Evolutionary conservation across 164 flowering plant genomes (phyloP), one percentile per base, ranked within the genome.

Genomic region (Amborella trichopoda): DNA sequence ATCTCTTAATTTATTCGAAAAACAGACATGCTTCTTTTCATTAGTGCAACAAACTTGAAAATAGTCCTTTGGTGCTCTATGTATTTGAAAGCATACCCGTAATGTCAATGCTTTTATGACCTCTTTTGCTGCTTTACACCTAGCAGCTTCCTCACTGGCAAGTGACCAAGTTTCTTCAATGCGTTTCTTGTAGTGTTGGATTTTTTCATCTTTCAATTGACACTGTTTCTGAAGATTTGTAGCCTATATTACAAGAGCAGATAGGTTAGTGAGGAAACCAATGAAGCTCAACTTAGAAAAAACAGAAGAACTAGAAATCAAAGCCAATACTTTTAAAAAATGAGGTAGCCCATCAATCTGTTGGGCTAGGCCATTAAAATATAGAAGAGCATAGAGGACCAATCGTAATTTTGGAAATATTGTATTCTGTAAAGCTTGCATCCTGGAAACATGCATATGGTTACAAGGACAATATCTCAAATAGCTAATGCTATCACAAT

Each of bases 61-160:
- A 30, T 14, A 30, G 34, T 9, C 34, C 9, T 9, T 9, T 2
- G 20, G 18, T 48, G 56, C 9, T 51, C 6, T 18, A 8, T 16
- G 16, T 38, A 22, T 28, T 12, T 17, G 19, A 14, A 24, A 25
- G n/a, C 48, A 18, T 68, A 80, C 83, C 68, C 60, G 60, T 5
- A 55, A 26, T 24, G 78, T 62, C 54, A 83, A 61, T 48, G 72
- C 76, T 48, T 69, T 72, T 18, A 77, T 75, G 32, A 83, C 63
- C 36, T 77, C 93, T 41, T 80, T 77, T 5, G 87, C 84, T 26
- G 78, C 81, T 71, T 83, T 79, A 51, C 68, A 68, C 58, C 73
- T 75, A 1, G 66, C 73, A 40, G 78, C 73, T 66, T 82, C 91
- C 23, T 71, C 81, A 65, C 65, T 73, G 38, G 83, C 91, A 12